phyloP scores from a whole-genome alignment of 371 early-diverging fungal species.

The Apophysomyces ossiformis region DNA sequence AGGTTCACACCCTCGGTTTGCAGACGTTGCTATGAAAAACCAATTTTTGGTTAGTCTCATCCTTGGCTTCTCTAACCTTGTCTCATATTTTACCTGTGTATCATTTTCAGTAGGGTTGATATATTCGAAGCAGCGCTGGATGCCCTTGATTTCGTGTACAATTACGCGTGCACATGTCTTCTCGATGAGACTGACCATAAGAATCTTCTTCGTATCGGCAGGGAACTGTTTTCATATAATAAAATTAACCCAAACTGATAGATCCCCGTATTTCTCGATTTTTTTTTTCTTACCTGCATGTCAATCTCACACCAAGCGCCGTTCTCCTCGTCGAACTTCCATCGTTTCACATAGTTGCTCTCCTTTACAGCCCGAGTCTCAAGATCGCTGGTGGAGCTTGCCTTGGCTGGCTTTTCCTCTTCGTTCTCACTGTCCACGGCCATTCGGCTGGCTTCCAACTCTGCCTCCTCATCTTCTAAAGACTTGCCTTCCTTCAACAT shows the following conservation, averaged over 20 bases:
- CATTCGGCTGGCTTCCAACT: slow-evolving; percentile 55
- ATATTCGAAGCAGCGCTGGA: slow-evolving; percentile 78
- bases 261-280: too few relatives aligned
- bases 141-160: slow-evolving; percentile 87
- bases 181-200: slow-evolving; percentile 91
- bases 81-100: slow-evolving; percentile 51
- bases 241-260: too few relatives aligned
- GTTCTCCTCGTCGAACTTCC: slow-evolving; percentile 69
- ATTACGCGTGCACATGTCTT: slow-evolving; percentile 68
- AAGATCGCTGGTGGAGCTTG: slow-evolving; percentile 25
- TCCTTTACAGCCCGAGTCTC: slow-evolving; percentile 52
- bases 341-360: slow-evolving; percentile 64
- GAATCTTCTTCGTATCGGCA: slow-evolving; percentile 87
- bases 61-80: neutral
- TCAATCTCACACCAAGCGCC: slow-evolving; percentile 86
- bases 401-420: slow-evolving; percentile 51
- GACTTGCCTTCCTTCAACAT: slow-evolving; percentile 51
- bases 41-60: slow-evolving; percentile 15
- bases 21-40: slow-evolving; percentile 49
- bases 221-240: slow-evolving; percentile 57
- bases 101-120: slow-evolving; percentile 80
- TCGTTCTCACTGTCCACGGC: slow-evolving; percentile 58
- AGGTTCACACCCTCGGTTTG: slow-evolving; percentile 95
- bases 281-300: slow-evolving; percentile 32
- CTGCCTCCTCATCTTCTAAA: slow-evolving; percentile 58